Conservation (phyloP, 31 red algal genomes). For the Porphyra umbilicalis region DNA sequence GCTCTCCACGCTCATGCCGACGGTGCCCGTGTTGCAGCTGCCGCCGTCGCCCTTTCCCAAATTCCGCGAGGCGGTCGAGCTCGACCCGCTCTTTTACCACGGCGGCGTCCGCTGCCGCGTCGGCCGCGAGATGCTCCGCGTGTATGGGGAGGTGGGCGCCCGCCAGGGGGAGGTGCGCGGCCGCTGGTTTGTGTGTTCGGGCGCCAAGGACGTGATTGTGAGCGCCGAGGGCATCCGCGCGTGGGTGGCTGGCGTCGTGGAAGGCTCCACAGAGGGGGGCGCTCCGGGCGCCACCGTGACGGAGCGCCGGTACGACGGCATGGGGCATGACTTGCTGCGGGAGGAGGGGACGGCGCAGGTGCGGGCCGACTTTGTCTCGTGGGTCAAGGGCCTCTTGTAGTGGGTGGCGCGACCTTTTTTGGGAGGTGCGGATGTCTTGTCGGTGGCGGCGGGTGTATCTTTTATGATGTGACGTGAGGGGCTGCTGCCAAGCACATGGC, state of each 20-base stretch:
- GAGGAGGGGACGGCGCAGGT: slow-evolving; percentile 34
- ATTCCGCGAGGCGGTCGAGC: slow-evolving; percentile 48
- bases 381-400: slow-evolving; percentile 18
- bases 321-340: slow-evolving; percentile 46
- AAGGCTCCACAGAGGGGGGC: slow-evolving; percentile 6
- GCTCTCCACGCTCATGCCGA: slow-evolving; percentile 31
- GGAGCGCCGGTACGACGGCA: slow-evolving; percentile 12
- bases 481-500: too few species aligned
- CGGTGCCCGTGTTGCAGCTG: slow-evolving; percentile 36
- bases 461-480: too few species aligned
- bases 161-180: slow-evolving; percentile 21
- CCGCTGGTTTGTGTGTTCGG: slow-evolving; percentile 28
- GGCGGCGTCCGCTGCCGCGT: slow-evolving; percentile 43
- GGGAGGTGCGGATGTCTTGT: too few species aligned
- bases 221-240: slow-evolving; percentile 40
- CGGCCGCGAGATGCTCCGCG: slow-evolving; percentile 49
- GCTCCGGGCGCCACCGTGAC: background rate
- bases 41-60: slow-evolving; percentile 42
- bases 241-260: slow-evolving; percentile 28
- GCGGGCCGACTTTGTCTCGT: slow-evolving; percentile 24
- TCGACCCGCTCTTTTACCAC: slow-evolving; percentile 43
- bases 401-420: too few species aligned
- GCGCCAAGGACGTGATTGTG: slow-evolving; percentile 41
- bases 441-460: too few species aligned
- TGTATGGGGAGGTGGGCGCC: slow-evolving; percentile 51